phyloP scores from a whole-genome alignment of 148 eudicot genomes.

The Camellia granthamiana region DNA sequence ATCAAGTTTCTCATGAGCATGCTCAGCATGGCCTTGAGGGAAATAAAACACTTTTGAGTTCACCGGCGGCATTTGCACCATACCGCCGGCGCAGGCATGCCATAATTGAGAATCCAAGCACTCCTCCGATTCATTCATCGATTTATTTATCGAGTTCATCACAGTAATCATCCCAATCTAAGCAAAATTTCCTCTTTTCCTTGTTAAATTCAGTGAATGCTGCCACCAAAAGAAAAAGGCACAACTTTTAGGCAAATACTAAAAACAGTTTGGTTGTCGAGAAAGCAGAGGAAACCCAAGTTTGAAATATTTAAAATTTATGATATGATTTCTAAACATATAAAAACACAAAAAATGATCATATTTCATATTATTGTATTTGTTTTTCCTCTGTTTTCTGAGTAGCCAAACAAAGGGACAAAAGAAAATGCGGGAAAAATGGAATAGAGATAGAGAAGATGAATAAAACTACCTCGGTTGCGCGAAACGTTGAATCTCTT shows the following conservation, averaged over 20 bases:
- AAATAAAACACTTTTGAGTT: slow-evolving; percentile 75
- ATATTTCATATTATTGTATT: background rate
- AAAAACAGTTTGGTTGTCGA: background rate
- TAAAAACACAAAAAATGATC: too few relatives aligned
- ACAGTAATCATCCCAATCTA: slow-evolving; percentile 48
- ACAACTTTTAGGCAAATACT: background rate
- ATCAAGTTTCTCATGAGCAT: slow-evolving; percentile 48
- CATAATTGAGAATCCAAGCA: slow-evolving; percentile 71
- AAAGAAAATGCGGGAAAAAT: too few relatives aligned
- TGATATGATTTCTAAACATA: background rate
- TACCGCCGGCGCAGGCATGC: slow-evolving; percentile 96
- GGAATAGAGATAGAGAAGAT: background rate
- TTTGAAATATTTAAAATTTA: background rate
- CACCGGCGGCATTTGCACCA: slow-evolving; percentile 81
- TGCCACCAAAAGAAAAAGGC: background rate
- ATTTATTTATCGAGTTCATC: slow-evolving; percentile 42
- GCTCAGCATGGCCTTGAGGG: slow-evolving; percentile 88
- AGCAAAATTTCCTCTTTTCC: background rate
- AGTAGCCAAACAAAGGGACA: too few relatives aligned
- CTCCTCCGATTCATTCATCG: slow-evolving; percentile 43
- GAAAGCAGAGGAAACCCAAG: background rate
- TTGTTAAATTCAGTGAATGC: background rate
- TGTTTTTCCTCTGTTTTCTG: background rate
- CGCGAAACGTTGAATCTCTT: too few relatives aligned
- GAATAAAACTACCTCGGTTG: too few relatives aligned